Conservation (phyloP, 2,329 filamentous ascomycete species). For the Aspergillus ochraceus region DNA sequence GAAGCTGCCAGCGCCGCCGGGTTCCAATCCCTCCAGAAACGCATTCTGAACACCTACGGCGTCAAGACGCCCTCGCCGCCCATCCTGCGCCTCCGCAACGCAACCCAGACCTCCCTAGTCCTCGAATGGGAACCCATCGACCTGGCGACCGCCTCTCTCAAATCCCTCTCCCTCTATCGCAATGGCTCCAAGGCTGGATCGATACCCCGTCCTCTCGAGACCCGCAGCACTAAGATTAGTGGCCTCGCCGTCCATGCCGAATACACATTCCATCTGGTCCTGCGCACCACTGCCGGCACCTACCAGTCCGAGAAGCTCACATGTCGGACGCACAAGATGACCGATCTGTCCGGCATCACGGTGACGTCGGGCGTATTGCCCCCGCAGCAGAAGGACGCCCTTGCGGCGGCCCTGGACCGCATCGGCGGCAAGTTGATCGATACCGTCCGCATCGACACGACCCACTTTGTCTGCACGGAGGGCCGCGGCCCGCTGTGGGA, state of each 20-base stretch:
- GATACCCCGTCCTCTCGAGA: conserved; percentile 82
- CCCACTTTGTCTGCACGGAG: conserved; percentile 96
- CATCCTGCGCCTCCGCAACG: conserved; percentile 86
- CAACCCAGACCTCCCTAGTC: conserved; percentile 96
- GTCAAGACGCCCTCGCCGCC: conserved; percentile 74
- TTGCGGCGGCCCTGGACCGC: conserved; percentile 74
- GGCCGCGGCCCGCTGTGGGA: conserved; percentile 89
- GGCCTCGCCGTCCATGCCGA: conserved; percentile 95
- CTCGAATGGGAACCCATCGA: conserved; percentile 97
- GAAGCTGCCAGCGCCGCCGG: conserved; percentile 72
- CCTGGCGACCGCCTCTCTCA: conserved; percentile 86
- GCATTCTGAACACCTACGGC: conserved; percentile 85
- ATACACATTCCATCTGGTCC: conserved; percentile 89
- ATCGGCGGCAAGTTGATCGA: conserved; percentile 93
- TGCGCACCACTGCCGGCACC: conserved; percentile 87
- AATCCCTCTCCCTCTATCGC: conserved; percentile 86
- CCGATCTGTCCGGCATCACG: conserved; percentile 90
- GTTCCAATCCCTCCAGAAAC: conserved; percentile 83
- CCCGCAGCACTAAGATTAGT: conserved; percentile 94
- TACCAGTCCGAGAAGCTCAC: conserved; percentile 78
- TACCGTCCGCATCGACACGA: conserved; percentile 90
- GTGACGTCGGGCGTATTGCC: conserved; percentile 89
- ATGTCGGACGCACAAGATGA: conserved; percentile 97
- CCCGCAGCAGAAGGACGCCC: conserved; percentile 66
- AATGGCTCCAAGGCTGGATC: conserved; percentile 96